Evolutionary conservation across 495 filamentous ascomycete species (phyloP).

Genomic region (Podospora sp.): DNA sequence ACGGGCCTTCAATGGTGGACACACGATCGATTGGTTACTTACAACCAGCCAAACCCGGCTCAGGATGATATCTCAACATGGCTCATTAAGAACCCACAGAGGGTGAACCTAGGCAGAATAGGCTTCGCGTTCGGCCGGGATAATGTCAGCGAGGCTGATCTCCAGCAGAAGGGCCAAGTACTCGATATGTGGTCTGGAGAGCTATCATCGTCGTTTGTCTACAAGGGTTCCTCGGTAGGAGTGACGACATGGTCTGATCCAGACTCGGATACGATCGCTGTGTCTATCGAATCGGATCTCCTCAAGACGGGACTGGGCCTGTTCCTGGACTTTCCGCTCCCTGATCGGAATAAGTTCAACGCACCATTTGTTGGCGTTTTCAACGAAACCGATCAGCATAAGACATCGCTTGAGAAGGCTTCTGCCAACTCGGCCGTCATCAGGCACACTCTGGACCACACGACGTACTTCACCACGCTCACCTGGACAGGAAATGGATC

Average conservation of each 20-base stretch:
- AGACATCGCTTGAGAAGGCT: slow-evolving; percentile 36
- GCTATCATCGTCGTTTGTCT: slow-evolving; percentile 48
- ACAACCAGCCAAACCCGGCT: slow-evolving; percentile 54
- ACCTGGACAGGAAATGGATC: slow-evolving; percentile 41
- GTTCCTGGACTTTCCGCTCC: slow-evolving; percentile 57
- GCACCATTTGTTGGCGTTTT: slow-evolving; percentile 54
- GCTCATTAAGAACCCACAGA: slow-evolving; percentile 57
- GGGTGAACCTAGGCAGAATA: slow-evolving; percentile 52
- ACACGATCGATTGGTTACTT: slow-evolving; percentile 56
- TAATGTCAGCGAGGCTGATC: slow-evolving; percentile 44
- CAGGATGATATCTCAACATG: slow-evolving; percentile 55
- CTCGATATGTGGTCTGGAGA: slow-evolving; percentile 55
- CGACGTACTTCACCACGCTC: slow-evolving; percentile 47
- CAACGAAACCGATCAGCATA: slow-evolving; percentile 48
- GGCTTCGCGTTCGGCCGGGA: slow-evolving; percentile 47
- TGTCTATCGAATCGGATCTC: slow-evolving; percentile 46
- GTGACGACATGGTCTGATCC: slow-evolving; percentile 53
- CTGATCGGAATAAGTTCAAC: slow-evolving; percentile 49
- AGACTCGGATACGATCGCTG: slow-evolving; percentile 49
- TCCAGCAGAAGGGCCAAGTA: slow-evolving; percentile 44
- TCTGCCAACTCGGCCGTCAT: slow-evolving; percentile 42
- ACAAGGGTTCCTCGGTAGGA: slow-evolving; percentile 41
- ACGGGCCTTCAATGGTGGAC: slow-evolving; percentile 56
- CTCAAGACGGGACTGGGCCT: slow-evolving; percentile 43
- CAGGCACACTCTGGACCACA: slow-evolving; percentile 46